Percentiles rank a stretch among this genome's conserved stretches.
Conservation (phyloP, 768 basidiomycete genomes). For the Suillus cothurnatus region DNA sequence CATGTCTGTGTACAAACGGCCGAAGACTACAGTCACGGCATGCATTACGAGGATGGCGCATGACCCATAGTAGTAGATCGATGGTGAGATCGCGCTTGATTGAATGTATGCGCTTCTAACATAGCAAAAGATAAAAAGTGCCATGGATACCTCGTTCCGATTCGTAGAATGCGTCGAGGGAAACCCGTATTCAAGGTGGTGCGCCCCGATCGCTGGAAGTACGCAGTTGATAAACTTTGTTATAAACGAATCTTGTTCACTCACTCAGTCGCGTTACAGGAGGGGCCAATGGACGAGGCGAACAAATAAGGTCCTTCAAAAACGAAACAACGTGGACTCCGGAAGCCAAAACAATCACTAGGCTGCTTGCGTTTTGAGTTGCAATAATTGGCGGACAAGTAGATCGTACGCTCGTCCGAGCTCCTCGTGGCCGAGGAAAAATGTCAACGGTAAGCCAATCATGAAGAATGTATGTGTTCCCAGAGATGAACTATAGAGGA, state of each 20-base stretch:
- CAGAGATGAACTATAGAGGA: constrained; percentile 78
- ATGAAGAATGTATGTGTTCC: constrained; percentile 95
- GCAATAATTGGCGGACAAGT: constrained; percentile 15
- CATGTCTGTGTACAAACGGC: constrained; percentile 86
- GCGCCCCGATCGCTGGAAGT: constrained; percentile 65
- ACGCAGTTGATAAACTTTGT: constrained; percentile 3
- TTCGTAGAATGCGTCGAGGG: constrained; percentile 96
- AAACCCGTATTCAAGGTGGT: constrained; percentile 93
- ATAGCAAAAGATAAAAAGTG: constrained; percentile 72
- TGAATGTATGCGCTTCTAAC: constrained; percentile 51
- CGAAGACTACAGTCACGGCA: constrained; percentile 72
- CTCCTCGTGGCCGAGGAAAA: constrained; percentile 82
- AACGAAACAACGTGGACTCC: constrained; percentile 90
- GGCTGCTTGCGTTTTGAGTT: constrained; percentile 39
- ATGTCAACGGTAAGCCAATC: constrained; percentile 80
- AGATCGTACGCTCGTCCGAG: constrained; percentile 65
- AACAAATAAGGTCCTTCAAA: constrained; percentile 87
- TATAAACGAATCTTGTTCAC: constrained; percentile 25
- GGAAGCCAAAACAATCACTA: constrained; percentile 68
- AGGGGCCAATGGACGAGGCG: constrained; percentile 87
- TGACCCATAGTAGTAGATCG: constrained; percentile 44
- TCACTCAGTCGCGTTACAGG: constrained; percentile 88
- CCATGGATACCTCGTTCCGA: constrained; percentile 85
- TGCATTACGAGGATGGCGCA: constrained; percentile 56
- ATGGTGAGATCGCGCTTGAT: constrained; percentile 44